Percentiles rank a stretch among this genome's conserved stretches.
These are phyloP conservation scores for Pleodorina starrii DNA, from an alignment of 139 green algal genomes.

Conservation along the genomic window DNA sequence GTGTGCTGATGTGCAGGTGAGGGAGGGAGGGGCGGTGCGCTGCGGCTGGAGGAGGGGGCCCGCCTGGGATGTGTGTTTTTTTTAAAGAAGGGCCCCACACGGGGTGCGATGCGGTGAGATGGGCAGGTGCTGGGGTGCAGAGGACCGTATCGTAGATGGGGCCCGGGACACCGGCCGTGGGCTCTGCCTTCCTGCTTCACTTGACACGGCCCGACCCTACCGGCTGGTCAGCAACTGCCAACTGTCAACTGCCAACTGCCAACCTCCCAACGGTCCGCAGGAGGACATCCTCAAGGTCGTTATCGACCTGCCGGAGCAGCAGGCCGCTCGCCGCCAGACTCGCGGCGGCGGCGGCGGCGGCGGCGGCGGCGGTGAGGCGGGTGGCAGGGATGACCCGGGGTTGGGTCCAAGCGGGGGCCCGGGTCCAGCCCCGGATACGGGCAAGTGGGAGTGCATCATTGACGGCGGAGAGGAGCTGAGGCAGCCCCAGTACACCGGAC, in stretches of 20 bases:
- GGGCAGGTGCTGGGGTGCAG: too few species aligned
- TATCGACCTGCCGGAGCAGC: slow-evolving; percentile 52
- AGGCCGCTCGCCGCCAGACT: neutral
- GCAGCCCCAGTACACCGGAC: slow-evolving; percentile 46
- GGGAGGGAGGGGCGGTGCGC: neutral
- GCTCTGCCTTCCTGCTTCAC: too few species aligned
- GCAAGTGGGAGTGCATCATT: slow-evolving; percentile 53
- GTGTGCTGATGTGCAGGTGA: slow-evolving; percentile 49
- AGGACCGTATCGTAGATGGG: too few species aligned
- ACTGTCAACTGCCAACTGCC: neutral
- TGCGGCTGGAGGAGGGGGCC: neutral
- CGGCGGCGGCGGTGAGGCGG: neutral
- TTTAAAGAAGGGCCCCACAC: too few species aligned
- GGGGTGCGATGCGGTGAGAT: too few species aligned
- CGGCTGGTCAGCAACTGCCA: too few species aligned
- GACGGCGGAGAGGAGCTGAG: slow-evolving; percentile 49
- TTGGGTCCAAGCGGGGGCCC: neutral
- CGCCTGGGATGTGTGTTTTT: too few species aligned
- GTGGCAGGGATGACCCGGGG: neutral
- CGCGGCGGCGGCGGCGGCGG: neutral
- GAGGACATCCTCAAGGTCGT: slow-evolving; percentile 63
- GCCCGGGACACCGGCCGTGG: too few species aligned
- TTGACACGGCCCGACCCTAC: too few species aligned
- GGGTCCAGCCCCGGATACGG: slow-evolving; percentile 28
- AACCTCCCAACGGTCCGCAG: slow-evolving; percentile 4